phyloP scores from a whole-genome alignment of 1,284 basidiomycete genomes.

The Apiotrichum brassicae region DNA sequence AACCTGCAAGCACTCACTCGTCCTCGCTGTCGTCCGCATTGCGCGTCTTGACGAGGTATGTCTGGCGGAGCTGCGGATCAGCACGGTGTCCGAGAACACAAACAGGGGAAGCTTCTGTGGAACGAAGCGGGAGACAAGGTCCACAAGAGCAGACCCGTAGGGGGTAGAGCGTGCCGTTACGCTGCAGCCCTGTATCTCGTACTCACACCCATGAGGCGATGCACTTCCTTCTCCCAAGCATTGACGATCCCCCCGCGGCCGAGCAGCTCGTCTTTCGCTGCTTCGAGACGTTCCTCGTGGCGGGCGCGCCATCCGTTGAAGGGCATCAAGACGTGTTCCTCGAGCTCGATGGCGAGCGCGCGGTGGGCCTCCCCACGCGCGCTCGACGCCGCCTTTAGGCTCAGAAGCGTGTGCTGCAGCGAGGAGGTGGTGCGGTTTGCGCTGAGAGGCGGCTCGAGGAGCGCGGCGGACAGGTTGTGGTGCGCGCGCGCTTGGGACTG shows the following conservation, averaged over 20 bases:
- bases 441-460: slow-evolving; percentile 20
- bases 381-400: slow-evolving; percentile 29
- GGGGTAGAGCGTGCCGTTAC: too few species aligned
- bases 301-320: slow-evolving; percentile 40
- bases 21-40: slow-evolving; percentile 82
- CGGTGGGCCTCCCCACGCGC: slow-evolving; percentile 39
- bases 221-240: slow-evolving; percentile 57
- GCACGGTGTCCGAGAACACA: background rate
- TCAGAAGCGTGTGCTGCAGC: slow-evolving; percentile 37
- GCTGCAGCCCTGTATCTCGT: background rate
- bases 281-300: slow-evolving; percentile 36
- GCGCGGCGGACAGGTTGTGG: slow-evolving; percentile 52
- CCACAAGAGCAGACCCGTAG: too few species aligned
- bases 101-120: too few species aligned
- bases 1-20: slow-evolving; percentile 68
- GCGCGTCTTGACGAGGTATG: slow-evolving; percentile 69
- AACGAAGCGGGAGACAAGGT: too few species aligned
- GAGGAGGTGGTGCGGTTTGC: slow-evolving; percentile 25
- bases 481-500: slow-evolving; percentile 52
- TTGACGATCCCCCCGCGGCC: slow-evolving; percentile 54
- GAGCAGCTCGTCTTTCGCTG: slow-evolving; percentile 49
- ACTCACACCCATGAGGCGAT: slow-evolving; percentile 33
- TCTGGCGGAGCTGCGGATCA: slow-evolving; percentile 56
- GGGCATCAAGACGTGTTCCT: slow-evolving; percentile 31
- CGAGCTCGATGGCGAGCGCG: slow-evolving; percentile 36